These are phyloP conservation scores for Ochetophila trinervis DNA, from an alignment of 306 rosid genomes.

Conservation along the genomic window DNA sequence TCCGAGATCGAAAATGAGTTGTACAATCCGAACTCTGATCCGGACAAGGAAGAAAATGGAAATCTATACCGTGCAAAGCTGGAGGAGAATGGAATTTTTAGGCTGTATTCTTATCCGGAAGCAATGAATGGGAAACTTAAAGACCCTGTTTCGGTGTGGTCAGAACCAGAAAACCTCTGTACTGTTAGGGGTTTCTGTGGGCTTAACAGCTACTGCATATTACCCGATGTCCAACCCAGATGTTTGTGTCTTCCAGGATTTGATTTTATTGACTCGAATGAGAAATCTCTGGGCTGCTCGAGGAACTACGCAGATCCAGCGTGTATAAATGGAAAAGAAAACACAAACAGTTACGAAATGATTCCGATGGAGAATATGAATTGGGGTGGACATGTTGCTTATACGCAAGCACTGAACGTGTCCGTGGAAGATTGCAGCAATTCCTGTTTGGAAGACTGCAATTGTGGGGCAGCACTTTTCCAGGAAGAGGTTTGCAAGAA, in stretches of 20 bases:
- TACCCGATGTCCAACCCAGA: not conserved
- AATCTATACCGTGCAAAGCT: conserved; percentile 15
- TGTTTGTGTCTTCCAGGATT: conserved; percentile 24
- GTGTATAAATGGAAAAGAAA: conserved; percentile 4
- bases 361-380: not conserved
- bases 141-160: not conserved
- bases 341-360: not conserved
- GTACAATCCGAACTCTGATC: too few species aligned
- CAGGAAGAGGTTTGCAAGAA: not conserved
- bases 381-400: not conserved
- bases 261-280: not conserved
- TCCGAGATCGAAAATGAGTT: too few species aligned
- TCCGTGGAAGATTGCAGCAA: not conserved
- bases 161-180: not conserved
- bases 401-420: not conserved
- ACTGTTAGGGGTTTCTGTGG: conserved; percentile 20
- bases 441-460: conserved; percentile 21
- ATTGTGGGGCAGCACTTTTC: conserved; percentile 18
- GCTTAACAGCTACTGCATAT: conserved; percentile 19
- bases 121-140: not conserved
- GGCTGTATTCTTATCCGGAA: conserved; percentile 12
- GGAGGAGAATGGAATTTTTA: conserved; percentile 6
- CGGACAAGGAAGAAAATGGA: not conserved
- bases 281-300: conserved; percentile 15
- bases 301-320: not conserved